A percentile compares a stretch with the other conserved stretches of the same genome.
Conservation (phyloP, 1,284 basidiomycete genomes). For the Thecaphora thlaspeos region DNA sequence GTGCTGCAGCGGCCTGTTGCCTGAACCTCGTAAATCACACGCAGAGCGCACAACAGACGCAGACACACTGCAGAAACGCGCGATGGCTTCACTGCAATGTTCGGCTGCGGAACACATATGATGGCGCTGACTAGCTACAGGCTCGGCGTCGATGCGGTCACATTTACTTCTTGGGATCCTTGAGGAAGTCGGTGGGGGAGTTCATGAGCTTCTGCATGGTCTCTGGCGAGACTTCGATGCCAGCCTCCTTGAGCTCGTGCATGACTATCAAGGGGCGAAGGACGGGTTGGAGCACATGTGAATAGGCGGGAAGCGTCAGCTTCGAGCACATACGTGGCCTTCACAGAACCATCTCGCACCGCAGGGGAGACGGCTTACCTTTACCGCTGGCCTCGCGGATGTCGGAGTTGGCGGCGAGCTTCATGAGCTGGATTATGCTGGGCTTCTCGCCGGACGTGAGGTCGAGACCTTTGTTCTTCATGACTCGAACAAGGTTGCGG, state of each 20-base stretch:
- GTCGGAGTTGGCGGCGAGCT: conserved; percentile 38
- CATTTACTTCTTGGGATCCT: conserved; percentile 11
- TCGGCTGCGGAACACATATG: too few species aligned
- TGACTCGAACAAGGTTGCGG: conserved; percentile 32
- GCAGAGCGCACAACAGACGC: too few species aligned
- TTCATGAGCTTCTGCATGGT: conserved; percentile 43
- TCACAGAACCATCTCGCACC: too few species aligned
- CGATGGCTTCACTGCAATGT: too few species aligned
- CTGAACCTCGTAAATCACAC: too few species aligned
- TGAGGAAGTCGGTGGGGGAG: conserved; percentile 10
- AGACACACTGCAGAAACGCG: too few species aligned
- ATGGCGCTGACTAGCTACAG: too few species aligned
- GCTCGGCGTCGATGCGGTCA: too few species aligned
- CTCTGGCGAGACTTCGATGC: conserved; percentile 47
- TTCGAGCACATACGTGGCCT: background rate
- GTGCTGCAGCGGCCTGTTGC: too few species aligned
- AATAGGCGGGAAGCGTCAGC: background rate
- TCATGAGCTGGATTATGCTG: conserved; percentile 40
- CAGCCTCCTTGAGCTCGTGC: conserved; percentile 45
- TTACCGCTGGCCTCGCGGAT: conserved; percentile 39
- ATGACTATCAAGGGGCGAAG: conserved; percentile 20
- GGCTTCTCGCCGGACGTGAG: conserved; percentile 39
- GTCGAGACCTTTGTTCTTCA: conserved; percentile 46
- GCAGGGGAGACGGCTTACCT: conserved; percentile 23
- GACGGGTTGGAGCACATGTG: background rate